phyloP scores from a whole-genome alignment of 305 asterid species.

The Fraxinus greggii region DNA sequence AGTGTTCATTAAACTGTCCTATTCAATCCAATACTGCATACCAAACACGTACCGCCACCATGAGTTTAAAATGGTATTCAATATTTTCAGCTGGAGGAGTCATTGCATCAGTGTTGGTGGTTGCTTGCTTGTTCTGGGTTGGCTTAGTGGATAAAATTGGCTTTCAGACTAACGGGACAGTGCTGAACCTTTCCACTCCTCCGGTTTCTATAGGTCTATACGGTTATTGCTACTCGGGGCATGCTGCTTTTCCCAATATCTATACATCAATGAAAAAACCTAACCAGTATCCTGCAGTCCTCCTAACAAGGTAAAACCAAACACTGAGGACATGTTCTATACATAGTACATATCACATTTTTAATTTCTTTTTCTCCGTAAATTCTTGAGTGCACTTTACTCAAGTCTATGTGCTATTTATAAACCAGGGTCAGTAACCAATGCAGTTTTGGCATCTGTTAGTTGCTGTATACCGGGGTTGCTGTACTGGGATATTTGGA shows the following conservation, averaged over 20 bases:
- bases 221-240: constrained; percentile 92
- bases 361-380: neutral
- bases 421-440: constrained; percentile 1
- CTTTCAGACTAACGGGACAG: constrained; percentile 44
- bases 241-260: constrained; percentile 88
- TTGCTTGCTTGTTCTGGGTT: constrained; percentile 71
- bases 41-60: neutral
- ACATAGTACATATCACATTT: neutral
- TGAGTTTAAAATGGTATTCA: neutral
- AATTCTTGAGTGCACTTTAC: neutral
- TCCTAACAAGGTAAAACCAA: constrained; percentile 55
- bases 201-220: constrained; percentile 93
- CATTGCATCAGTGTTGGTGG: constrained; percentile 78
- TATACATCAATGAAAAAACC: constrained; percentile 79
- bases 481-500: constrained; percentile 90
- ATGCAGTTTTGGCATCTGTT: constrained; percentile 73
- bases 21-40: neutral
- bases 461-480: constrained; percentile 64
- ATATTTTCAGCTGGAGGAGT: constrained; percentile 81
- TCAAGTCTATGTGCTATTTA: neutral
- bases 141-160: constrained; percentile 76
- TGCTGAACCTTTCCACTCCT: constrained; percentile 67
- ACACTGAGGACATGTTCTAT: neutral
- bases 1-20: neutral
- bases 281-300: constrained; percentile 71